Percentiles rank a stretch among this genome's conserved stretches.
Evolutionary conservation across 1,139 yeast species (phyloP).

Genomic region (Taphrina populina): DNA sequence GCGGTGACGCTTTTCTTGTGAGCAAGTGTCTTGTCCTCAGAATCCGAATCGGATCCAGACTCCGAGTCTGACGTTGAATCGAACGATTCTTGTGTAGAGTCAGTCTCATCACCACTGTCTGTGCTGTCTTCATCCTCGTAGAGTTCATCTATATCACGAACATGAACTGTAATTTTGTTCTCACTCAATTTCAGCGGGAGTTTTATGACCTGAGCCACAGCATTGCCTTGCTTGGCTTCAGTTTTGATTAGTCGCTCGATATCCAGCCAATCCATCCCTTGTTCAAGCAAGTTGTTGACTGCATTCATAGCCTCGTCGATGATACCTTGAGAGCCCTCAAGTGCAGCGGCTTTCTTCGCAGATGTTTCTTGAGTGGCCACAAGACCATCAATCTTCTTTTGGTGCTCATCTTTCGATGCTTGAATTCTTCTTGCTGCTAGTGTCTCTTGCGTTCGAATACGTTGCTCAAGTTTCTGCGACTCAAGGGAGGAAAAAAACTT

Average conservation of each 20-base stretch:
- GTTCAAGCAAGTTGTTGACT: constrained; percentile 65
- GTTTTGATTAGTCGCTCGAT: constrained; percentile 71
- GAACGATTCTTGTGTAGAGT: constrained; percentile 43
- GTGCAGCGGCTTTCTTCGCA: constrained; percentile 67
- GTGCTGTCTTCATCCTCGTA: constrained; percentile 44
- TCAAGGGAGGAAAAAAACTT: constrained; percentile 80
- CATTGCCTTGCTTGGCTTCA: constrained; percentile 67
- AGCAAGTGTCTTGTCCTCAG: constrained; percentile 41
- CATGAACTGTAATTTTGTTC: constrained; percentile 61
- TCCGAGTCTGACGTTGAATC: constrained; percentile 44
- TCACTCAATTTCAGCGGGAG: constrained; percentile 70
- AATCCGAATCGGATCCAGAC: constrained; percentile 41
- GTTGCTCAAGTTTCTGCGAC: constrained; percentile 69
- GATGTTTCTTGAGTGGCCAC: constrained; percentile 64
- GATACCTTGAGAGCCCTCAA: constrained; percentile 65
- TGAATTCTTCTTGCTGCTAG: constrained; percentile 72
- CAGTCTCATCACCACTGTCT: constrained; percentile 45
- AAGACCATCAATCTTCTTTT: constrained; percentile 66
- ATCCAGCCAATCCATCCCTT: constrained; percentile 93
- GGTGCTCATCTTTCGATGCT: constrained; percentile 71
- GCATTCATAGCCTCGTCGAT: constrained; percentile 72
- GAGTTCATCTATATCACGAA: constrained; percentile 54
- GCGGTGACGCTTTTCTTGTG: constrained; percentile 36
- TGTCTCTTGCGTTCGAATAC: constrained; percentile 72
- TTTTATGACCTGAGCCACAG: constrained; percentile 60